Percentiles rank a stretch among this genome's conserved stretches.
Conservation (phyloP, 2,329 filamentous ascomycete genomes). For the Penicillium expansum region DNA sequence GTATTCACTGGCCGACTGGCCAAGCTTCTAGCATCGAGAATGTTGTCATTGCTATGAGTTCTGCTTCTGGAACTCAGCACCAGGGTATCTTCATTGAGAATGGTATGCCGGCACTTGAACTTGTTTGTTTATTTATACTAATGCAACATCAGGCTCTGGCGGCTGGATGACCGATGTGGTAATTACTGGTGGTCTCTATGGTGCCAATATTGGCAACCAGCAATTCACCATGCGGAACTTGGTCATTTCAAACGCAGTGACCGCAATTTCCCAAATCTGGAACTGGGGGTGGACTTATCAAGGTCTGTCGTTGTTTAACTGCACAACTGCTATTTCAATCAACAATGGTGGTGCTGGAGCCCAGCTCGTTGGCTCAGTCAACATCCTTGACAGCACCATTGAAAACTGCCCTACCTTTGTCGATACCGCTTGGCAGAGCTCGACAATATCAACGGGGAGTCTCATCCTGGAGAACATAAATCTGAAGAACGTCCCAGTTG, state of each 20-base stretch:
- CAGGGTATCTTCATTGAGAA: conserved; percentile 61
- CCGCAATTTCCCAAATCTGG: conserved; percentile 58
- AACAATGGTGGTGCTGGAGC: conserved; percentile 40
- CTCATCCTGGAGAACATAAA: conserved; percentile 56
- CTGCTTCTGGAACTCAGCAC: conserved; percentile 48
- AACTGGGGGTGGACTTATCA: conserved; percentile 60
- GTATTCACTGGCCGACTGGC: conserved; percentile 55
- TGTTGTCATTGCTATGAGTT: conserved; percentile 58
- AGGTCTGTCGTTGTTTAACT: conserved; percentile 52
- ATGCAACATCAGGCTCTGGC: conserved; percentile 45
- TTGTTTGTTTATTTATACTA: background rate
- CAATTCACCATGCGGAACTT: conserved; percentile 62
- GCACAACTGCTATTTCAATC: conserved; percentile 53
- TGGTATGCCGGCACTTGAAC: conserved; percentile 29
- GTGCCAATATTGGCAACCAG: conserved; percentile 62
- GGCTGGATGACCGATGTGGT: conserved; percentile 59
- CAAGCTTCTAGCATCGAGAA: conserved; percentile 62
- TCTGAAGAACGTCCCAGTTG: conserved; percentile 50
- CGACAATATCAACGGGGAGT: conserved; percentile 48
- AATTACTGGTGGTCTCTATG: conserved; percentile 61
- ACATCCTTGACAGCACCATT: conserved; percentile 57
- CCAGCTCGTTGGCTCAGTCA: conserved; percentile 54
- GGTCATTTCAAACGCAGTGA: conserved; percentile 51
- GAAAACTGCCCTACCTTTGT: conserved; percentile 52
- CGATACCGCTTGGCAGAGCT: conserved; percentile 44